Evolutionary conservation across 352 stramenopile genomes (phyloP).

Genomic region (Phytopythium boreale): DNA sequence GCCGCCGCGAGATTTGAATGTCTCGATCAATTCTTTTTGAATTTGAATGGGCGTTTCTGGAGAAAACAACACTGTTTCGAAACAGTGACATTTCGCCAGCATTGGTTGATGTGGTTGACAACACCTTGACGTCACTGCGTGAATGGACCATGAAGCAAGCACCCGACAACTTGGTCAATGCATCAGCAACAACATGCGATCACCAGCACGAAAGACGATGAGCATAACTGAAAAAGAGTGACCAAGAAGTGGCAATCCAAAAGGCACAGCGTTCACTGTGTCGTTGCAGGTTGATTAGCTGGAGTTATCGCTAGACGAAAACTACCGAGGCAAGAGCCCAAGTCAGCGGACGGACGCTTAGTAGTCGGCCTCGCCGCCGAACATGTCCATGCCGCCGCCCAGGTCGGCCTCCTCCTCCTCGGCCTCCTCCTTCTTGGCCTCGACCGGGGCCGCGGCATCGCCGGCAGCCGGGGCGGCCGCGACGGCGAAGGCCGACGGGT

Average conservation of each 20-base stretch:
- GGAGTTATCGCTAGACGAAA: not conserved
- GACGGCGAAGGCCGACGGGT: constrained; percentile 93
- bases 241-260: not conserved
- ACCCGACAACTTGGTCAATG: no score
- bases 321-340: not conserved
- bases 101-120: no score
- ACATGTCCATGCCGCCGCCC: constrained; percentile 88
- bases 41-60: constrained; percentile 19
- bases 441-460: constrained; percentile 52
- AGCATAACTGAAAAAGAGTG: not conserved
- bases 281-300: constrained; percentile 5
- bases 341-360: constrained; percentile 27
- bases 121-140: not conserved
- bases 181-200: no score
- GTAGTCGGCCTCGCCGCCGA: constrained; percentile 71
- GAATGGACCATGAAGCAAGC: not conserved
- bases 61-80: constrained; percentile 3
- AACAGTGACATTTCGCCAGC: not conserved
- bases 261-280: constrained; percentile 6
- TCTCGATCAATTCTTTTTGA: constrained; percentile 19
- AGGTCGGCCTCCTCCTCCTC: constrained; percentile 85
- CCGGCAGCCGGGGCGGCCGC: constrained; percentile 79
- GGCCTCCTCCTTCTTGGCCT: constrained; percentile 55
- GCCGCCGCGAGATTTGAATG: constrained; percentile 17
- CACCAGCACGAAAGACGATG: no score